A percentile compares a stretch with the other conserved stretches of the same genome.
Evolutionary conservation across 495 filamentous ascomycete species (phyloP).

Genomic region (Hyaloscypha hepaticicola): DNA sequence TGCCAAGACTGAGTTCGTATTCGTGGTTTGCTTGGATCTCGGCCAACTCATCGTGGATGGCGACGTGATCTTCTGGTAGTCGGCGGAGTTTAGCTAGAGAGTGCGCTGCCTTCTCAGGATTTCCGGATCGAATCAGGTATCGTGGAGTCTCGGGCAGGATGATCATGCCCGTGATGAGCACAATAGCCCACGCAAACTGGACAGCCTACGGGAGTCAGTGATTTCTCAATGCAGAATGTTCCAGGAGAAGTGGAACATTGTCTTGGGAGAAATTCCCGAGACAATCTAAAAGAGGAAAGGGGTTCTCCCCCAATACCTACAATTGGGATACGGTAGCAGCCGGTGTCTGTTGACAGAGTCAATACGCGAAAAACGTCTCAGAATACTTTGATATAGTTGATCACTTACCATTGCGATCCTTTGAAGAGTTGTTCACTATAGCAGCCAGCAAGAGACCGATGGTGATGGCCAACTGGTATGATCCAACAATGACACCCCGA

Average conservation of each 20-base stretch:
- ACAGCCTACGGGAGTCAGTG: too few species aligned
- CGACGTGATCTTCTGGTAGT: conserved; percentile 58
- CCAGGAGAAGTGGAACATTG: too few species aligned
- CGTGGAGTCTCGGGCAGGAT: conserved; percentile 86
- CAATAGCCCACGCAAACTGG: conserved; percentile 79
- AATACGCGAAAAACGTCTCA: too few species aligned
- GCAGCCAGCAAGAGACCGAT: conserved; percentile 79
- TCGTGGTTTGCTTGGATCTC: conserved; percentile 82
- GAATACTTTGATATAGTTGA: not conserved
- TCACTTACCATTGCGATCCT: conserved; percentile 45
- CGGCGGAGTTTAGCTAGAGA: conserved; percentile 67
- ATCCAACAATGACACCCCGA: conserved; percentile 79
- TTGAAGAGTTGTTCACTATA: conserved; percentile 72
- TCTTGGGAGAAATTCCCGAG: too few species aligned
- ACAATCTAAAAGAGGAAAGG: too few species aligned
- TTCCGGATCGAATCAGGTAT: conserved; percentile 70
- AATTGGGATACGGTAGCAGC: conserved; percentile 81
- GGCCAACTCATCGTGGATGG: conserved; percentile 63
- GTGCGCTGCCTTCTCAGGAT: conserved; percentile 60
- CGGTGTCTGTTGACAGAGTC: conserved; percentile 44
- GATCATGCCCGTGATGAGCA: conserved; percentile 71
- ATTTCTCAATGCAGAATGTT: too few species aligned
- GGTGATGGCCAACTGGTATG: conserved; percentile 85
- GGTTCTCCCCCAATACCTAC: too few species aligned
- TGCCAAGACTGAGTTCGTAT: conserved; percentile 59